Percentiles rank a stretch among this genome's conserved stretches.
These are phyloP conservation scores for Fusarium nygamai DNA, from an alignment of 2,329 filamentous ascomycete genomes.

Conservation along the genomic window DNA sequence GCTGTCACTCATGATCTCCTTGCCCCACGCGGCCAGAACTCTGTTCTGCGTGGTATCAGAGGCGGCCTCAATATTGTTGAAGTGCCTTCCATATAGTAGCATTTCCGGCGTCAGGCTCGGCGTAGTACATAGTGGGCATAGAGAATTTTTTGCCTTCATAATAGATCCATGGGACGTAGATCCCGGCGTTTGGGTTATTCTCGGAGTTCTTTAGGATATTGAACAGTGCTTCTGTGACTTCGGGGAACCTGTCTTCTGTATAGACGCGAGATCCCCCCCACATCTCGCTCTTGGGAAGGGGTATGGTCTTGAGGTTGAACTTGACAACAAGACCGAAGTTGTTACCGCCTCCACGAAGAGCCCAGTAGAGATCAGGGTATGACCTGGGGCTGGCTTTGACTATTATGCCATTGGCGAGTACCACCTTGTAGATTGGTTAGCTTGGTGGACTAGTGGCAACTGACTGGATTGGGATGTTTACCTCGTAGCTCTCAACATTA, in stretches of 20 bases:
- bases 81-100: constrained; percentile 50
- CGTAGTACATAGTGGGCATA: constrained; percentile 49
- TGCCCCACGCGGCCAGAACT: not conserved
- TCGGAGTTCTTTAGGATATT: constrained; percentile 29
- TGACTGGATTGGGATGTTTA: not conserved
- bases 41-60: constrained; percentile 9
- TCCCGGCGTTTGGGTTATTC: constrained; percentile 17
- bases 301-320: constrained; percentile 23
- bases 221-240: constrained; percentile 46
- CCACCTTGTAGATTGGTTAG: not conserved
- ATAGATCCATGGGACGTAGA: constrained; percentile 1
- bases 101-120: constrained; percentile 46
- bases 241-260: constrained; percentile 42
- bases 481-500: constrained; percentile 48
- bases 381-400: constrained; percentile 8
- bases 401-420: constrained; percentile 23
- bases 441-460: not conserved
- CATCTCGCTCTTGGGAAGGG: constrained; percentile 15
- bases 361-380: constrained; percentile 55
- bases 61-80: constrained; percentile 43
- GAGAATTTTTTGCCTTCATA: not conserved
- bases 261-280: constrained; percentile 45
- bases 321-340: constrained; percentile 30
- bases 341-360: constrained; percentile 53
- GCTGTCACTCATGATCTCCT: constrained; percentile 1